These are phyloP conservation scores for Leucocoprinus sp. DNA, from an alignment of 768 basidiomycete genomes.

Conservation along the genomic window DNA sequence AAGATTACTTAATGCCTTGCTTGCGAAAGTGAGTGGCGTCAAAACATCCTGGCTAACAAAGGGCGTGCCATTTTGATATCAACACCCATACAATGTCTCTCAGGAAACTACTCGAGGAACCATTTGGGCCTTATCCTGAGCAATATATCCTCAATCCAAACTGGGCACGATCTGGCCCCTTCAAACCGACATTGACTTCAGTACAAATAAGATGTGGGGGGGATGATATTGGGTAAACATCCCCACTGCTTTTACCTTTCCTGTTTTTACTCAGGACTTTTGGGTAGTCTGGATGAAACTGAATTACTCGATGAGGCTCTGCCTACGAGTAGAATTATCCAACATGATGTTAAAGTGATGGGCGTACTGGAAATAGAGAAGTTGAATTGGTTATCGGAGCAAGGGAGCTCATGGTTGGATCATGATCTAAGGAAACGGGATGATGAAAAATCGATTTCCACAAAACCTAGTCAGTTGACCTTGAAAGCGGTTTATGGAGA, in stretches of 20 bases:
- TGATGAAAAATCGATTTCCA: slow-evolving; percentile 18
- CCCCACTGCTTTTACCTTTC: not conserved
- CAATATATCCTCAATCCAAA: slow-evolving; percentile 15
- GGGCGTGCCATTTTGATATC: not conserved
- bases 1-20: too few relatives aligned
- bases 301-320: slow-evolving; percentile 29
- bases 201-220: slow-evolving; percentile 16
- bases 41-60: not conserved
- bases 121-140: slow-evolving; percentile 20
- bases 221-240: slow-evolving; percentile 6
- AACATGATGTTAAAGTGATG: slow-evolving; percentile 36
- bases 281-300: slow-evolving; percentile 39
- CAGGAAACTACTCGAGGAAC: slow-evolving; percentile 3
- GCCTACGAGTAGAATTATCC: slow-evolving; percentile 14
- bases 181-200: slow-evolving; percentile 13
- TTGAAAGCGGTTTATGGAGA: slow-evolving; percentile 28
- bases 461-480: slow-evolving; percentile 22
- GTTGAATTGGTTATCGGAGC: slow-evolving; percentile 41
- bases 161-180: slow-evolving; percentile 13
- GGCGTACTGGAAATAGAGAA: slow-evolving; percentile 40
- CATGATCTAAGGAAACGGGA: slow-evolving; percentile 36
- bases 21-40: slow-evolving; percentile 1
- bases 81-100: not conserved
- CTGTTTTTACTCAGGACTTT: not conserved
- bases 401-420: slow-evolving; percentile 33